These are phyloP conservation scores for Gnaphalium uliginosum DNA, from an alignment of 129 eudicot species.

Conservation along the genomic window DNA sequence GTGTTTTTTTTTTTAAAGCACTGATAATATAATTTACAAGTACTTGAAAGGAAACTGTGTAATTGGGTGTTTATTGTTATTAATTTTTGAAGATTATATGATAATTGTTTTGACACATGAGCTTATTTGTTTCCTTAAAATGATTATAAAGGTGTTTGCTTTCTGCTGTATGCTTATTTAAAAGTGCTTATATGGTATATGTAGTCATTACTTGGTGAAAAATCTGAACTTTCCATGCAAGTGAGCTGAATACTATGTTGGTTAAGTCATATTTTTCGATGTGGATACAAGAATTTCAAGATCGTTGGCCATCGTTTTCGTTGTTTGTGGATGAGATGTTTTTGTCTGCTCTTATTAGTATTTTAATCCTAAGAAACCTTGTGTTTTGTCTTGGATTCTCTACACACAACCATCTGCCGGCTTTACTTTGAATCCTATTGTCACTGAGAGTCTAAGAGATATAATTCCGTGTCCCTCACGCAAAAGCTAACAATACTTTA, in stretches of 20 bases:
- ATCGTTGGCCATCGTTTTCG: neutral
- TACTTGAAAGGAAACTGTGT: conserved; percentile 10
- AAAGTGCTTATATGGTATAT: neutral
- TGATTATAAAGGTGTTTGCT: neutral
- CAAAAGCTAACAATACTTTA: conserved; percentile 15
- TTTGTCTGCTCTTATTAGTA: neutral
- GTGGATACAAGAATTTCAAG: neutral
- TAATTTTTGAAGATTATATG: conserved; percentile 1
- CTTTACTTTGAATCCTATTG: conserved; percentile 6
- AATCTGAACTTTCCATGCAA: neutral
- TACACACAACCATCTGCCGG: neutral
- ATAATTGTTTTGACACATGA: conserved; percentile 10
- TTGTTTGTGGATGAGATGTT: neutral
- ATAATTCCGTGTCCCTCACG: conserved; percentile 24
- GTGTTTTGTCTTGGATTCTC: neutral
- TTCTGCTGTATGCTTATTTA: neutral
- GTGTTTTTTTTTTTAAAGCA: no score
- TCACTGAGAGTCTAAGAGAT: neutral
- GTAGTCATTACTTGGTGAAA: neutral
- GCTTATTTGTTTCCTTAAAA: conserved; percentile 27
- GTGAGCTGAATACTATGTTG: neutral
- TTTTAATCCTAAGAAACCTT: neutral
- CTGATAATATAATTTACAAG: neutral
- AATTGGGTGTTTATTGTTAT: conserved; percentile 6
- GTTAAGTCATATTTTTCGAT: neutral